Evolutionary conservation across 2,329 filamentous ascomycete species (phyloP).

Genomic region (Mycosphaerella arachidis): DNA sequence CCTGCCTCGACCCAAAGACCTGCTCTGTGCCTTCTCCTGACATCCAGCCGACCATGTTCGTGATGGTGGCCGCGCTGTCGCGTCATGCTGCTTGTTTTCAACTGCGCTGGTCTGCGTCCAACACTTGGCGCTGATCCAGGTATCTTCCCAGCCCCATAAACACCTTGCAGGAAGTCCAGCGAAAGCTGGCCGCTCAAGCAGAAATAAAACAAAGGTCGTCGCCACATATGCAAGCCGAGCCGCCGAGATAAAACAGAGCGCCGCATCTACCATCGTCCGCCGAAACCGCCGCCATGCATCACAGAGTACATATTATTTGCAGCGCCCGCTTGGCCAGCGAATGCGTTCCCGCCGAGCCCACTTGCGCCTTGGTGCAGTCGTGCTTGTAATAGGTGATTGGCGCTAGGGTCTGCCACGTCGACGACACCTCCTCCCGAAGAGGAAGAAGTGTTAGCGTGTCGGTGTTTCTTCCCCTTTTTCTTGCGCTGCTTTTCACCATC

Average conservation of each 20-base stretch:
- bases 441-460: constrained; percentile 99
- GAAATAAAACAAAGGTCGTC: constrained; percentile 18
- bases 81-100: constrained; percentile 19
- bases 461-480: constrained; percentile 99
- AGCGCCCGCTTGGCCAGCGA: constrained; percentile 22
- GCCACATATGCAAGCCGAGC: constrained; percentile 17
- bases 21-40: constrained; percentile 5
- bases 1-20: constrained; percentile 8
- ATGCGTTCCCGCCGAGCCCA: constrained; percentile 40
- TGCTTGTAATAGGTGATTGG: constrained; percentile 77
- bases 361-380: constrained; percentile 87
- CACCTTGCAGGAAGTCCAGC: constrained; percentile 26
- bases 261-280: constrained; percentile 28
- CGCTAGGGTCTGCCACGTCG: constrained; percentile 82
- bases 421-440: constrained; percentile 91
- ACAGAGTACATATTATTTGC: constrained; percentile 27
- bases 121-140: constrained; percentile 27
- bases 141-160: constrained; percentile 23
- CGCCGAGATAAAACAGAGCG: constrained; percentile 9
- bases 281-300: constrained; percentile 30
- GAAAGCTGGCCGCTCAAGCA: constrained; percentile 19
- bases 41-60: constrained; percentile 15
- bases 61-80: constrained; percentile 14
- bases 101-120: constrained; percentile 24
- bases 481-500: constrained; percentile 58